Evolutionary conservation across 805 yeast genomes (phyloP), one percentile per base, ranked within the genome.

Genomic region (Yarrowia osloensis): DNA sequence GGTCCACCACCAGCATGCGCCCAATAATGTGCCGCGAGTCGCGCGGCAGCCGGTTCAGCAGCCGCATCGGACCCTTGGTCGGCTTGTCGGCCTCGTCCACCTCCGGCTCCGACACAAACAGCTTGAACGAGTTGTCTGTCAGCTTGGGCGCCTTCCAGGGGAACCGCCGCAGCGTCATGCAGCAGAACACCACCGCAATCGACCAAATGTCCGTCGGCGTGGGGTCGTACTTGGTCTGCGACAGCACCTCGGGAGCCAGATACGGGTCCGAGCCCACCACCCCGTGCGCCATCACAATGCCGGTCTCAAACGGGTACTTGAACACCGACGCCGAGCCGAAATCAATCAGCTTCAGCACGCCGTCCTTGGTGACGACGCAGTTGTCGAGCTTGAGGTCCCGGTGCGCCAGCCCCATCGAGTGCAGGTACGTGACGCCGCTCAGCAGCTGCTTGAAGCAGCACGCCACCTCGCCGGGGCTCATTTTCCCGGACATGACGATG

Each of bases 131-230:
- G 71, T 87, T 85, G 77, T 92, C 97, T 62, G 88, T 81, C 63
- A 86, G 77, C 73, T 90, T 88, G 9, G 98, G 97, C 8, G 91
- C 90, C 75, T 91, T 91, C 97, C 97, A 92, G 9, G 97, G 97
- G 78, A 92, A 92, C 78, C 91, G 89, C 74, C 91, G 88, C 76
- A 92, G 81, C 68, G 90, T 85, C 97, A 92, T 91, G 80, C 97
- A 92, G 71, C 96, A 90, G 77, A 89, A 90, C 59, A 92, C 90
- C 68, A 92, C 91, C 9, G 97, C 97, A 37, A 87, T 86, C 7
- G 97, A 90, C 98, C 98, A 92, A 54, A 92, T 85, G 79, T 92
- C 98, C 7, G 92, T 96, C 0, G 97, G 96, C 70, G 96, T 83
- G 17, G 97, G 97, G 75, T 90, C 96, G 74, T 92, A 92, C 69